Conservation (phyloP, 2,329 filamentous ascomycete species). For the Cladosporium sp. region DNA sequence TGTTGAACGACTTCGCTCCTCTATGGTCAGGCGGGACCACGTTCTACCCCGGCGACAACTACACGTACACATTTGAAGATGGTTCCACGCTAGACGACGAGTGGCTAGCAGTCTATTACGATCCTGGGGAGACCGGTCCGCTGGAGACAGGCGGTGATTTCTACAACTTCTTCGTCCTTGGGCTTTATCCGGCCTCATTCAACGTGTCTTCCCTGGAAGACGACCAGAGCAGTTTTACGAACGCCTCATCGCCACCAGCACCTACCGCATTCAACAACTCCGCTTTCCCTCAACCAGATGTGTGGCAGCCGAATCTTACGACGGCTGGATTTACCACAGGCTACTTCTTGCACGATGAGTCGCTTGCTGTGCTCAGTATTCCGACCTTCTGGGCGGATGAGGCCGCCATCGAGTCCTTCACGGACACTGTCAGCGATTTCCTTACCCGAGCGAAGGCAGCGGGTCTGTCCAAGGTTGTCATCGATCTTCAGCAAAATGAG, state of each 20-base stretch:
- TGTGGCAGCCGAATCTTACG: conserved; percentile 15
- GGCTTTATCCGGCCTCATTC: conserved; percentile 24
- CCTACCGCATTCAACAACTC: neutral
- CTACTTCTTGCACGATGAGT: conserved; percentile 26
- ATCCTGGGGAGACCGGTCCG: conserved; percentile 29
- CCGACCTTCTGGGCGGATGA: conserved; percentile 41
- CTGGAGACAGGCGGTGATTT: conserved; percentile 42
- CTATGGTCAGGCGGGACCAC: neutral
- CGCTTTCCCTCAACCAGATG: conserved; percentile 4
- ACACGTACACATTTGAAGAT: conserved; percentile 38
- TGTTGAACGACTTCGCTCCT: neutral
- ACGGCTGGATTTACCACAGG: conserved; percentile 18
- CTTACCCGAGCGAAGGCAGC: conserved; percentile 16
- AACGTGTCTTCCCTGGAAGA: neutral
- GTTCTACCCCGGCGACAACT: conserved; percentile 29
- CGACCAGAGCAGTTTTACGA: neutral
- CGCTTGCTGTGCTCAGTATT: conserved; percentile 44
- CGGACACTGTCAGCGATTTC: conserved; percentile 37
- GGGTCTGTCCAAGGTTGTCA: conserved; percentile 27
- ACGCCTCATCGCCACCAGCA: neutral
- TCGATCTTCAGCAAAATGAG: conserved; percentile 34
- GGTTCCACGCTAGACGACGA: conserved; percentile 33
- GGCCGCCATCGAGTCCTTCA: conserved; percentile 37
- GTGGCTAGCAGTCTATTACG: conserved; percentile 31
- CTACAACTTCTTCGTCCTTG: conserved; percentile 43